Conservation (phyloP, 179 eudicot genomes). For the Heliamphora pulchella region DNA sequence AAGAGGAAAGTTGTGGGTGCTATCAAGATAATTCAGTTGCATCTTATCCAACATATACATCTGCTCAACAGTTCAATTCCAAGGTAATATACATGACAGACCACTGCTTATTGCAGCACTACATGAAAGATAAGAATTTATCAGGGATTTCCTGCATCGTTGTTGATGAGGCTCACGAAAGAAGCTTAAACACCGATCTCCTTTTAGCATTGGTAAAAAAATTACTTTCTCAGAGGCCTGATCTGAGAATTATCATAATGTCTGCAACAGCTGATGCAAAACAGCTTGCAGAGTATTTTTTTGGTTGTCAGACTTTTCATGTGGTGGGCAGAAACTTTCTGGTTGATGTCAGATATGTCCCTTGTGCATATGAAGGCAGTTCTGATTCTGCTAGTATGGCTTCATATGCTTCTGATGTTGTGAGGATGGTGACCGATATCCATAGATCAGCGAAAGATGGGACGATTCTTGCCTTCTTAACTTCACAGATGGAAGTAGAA, state of each 20-base stretch:
- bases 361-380: conserved; percentile 33
- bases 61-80: conserved; percentile 31
- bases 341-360: conserved; percentile 66
- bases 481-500: conserved; percentile 86
- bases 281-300: conserved; percentile 75
- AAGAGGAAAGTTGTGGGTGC: conserved; percentile 68
- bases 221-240: conserved; percentile 56
- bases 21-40: conserved; percentile 35
- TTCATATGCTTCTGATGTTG: conserved; percentile 50
- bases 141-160: conserved; percentile 69
- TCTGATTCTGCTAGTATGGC: conserved; percentile 33
- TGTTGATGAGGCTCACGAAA: conserved; percentile 97
- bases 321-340: conserved; percentile 81
- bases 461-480: conserved; percentile 80
- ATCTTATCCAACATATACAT: conserved; percentile 48
- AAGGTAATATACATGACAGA: conserved; percentile 74
- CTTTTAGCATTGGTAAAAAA: conserved; percentile 70
- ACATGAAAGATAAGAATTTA: conserved; percentile 57
- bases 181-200: conserved; percentile 88
- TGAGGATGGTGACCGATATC: conserved; percentile 59
- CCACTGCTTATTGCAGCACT: conserved; percentile 85
- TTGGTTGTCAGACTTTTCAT: conserved; percentile 52
- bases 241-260: conserved; percentile 85
- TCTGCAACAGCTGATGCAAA: conserved; percentile 90
- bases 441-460: conserved; percentile 66